Evolutionary conservation across 129 eudicot genomes (phyloP).

Genomic region (Pulicaria dysenterica): DNA sequence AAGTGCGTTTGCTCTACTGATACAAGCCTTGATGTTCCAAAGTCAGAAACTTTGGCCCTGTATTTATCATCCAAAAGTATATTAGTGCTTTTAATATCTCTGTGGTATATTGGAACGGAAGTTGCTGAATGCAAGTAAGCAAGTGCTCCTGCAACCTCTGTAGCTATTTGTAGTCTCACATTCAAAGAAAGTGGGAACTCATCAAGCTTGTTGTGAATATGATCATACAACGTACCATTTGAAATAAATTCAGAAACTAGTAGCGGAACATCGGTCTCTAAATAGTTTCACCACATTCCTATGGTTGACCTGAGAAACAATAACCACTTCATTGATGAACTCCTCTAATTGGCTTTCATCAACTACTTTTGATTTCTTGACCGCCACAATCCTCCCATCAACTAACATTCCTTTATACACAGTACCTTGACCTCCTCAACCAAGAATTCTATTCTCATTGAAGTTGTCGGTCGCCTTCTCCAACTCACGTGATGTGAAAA

Average conservation of each 20-base stretch:
- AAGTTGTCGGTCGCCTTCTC: constrained; percentile 46
- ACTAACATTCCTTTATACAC: constrained; percentile 45
- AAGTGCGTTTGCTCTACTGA: constrained; percentile 38
- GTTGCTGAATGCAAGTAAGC: constrained; percentile 37
- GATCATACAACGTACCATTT: constrained; percentile 33
- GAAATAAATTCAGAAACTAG: constrained; percentile 31
- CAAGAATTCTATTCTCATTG: constrained; percentile 40
- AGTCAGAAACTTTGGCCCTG: constrained; percentile 38
- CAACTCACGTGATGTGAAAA: constrained; percentile 35
- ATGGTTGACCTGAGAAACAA: constrained; percentile 41
- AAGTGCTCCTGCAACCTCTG: constrained; percentile 41
- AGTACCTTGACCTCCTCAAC: constrained; percentile 49
- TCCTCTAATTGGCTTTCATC: constrained; percentile 33
- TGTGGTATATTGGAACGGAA: constrained; percentile 39
- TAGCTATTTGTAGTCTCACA: constrained; percentile 35
- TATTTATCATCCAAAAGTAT: constrained; percentile 39
- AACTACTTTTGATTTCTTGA: constrained; percentile 40
- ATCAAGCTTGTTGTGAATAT: constrained; percentile 11
- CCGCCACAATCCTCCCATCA: too few species aligned
- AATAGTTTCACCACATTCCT: constrained; percentile 35
- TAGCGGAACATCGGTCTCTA: constrained; percentile 36
- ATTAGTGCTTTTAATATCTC: constrained; percentile 43
- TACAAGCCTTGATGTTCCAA: constrained; percentile 37
- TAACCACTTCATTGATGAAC: constrained; percentile 47
- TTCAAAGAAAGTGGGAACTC: constrained; percentile 25